These are phyloP conservation scores for Brassica juncea DNA, from an alignment of 345 rosid species.

Conservation along the genomic window DNA sequence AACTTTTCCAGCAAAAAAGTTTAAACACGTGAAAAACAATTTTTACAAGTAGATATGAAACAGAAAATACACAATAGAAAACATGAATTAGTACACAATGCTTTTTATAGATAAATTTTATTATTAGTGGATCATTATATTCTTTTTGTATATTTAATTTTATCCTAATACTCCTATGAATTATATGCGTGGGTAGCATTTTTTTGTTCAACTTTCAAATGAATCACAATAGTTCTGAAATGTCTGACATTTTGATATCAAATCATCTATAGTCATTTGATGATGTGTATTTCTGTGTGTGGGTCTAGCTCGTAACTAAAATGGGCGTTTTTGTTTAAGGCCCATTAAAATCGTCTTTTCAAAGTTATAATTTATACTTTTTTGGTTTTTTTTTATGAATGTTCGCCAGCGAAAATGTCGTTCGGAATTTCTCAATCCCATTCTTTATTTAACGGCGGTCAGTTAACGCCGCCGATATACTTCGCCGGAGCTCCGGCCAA, in stretches of 20 bases:
- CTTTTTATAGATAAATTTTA: too few species aligned
- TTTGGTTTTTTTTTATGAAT: background rate
- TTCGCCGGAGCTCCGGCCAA: slow-evolving; percentile 44
- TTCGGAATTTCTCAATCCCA: slow-evolving; percentile 38
- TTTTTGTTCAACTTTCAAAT: background rate
- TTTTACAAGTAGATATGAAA: too few species aligned
- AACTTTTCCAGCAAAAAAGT: background rate
- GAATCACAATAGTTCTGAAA: background rate
- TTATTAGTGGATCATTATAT: too few species aligned
- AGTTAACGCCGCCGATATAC: slow-evolving; percentile 31
- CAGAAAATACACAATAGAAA: too few species aligned
- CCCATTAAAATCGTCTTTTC: slow-evolving; percentile 6
- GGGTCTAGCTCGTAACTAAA: background rate
- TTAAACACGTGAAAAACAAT: background rate
- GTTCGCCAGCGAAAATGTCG: slow-evolving; percentile 30
- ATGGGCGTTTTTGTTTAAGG: background rate
- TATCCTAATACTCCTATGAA: background rate
- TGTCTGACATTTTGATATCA: background rate
- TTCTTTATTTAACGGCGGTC: slow-evolving; percentile 35
- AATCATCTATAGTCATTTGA: background rate
- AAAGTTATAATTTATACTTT: background rate
- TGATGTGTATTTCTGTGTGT: background rate
- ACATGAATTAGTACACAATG: too few species aligned
- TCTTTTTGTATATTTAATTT: background rate
- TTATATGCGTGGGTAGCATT: background rate